Evolutionary conservation across 1,284 basidiomycete genomes (phyloP).

Genomic region (Ustilago nuda): DNA sequence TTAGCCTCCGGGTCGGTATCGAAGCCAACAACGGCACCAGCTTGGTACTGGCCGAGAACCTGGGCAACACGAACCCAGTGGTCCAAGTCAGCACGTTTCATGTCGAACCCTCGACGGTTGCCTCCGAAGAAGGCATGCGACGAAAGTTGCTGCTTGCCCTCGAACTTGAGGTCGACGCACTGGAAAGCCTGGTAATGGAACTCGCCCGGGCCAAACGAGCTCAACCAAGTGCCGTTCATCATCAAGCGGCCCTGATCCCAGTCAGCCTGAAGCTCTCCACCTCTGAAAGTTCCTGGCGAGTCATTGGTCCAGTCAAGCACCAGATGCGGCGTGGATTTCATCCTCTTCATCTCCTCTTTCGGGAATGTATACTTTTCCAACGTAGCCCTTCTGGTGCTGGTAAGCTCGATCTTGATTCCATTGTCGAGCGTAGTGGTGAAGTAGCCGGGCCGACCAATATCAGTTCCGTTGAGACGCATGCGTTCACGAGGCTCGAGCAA

Average conservation of each 20-base stretch:
- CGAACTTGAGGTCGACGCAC: constrained; percentile 53
- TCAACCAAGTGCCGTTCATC: constrained; percentile 56
- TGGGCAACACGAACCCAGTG: constrained; percentile 47
- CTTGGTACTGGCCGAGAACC: constrained; percentile 52
- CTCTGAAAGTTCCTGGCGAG: constrained; percentile 53
- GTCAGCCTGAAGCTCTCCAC: constrained; percentile 51
- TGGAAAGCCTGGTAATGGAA: constrained; percentile 52
- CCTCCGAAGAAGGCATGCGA: constrained; percentile 56
- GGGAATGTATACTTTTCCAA: constrained; percentile 60
- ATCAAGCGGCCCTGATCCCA: constrained; percentile 42
- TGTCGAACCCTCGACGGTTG: constrained; percentile 53
- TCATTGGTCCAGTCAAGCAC: constrained; percentile 65
- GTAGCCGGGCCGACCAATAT: constrained; percentile 58
- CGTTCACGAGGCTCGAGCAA: constrained; percentile 54
- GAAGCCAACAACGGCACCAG: constrained; percentile 54
- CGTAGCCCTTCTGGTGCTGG: constrained; percentile 55
- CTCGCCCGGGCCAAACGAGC: constrained; percentile 49
- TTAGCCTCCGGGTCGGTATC: constrained; percentile 9
- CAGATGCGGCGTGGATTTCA: constrained; percentile 41
- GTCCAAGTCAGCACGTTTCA: constrained; percentile 42
- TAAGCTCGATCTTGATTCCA: constrained; percentile 57
- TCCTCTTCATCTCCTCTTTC: constrained; percentile 21
- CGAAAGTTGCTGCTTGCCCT: constrained; percentile 51
- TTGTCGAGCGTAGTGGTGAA: constrained; percentile 60
- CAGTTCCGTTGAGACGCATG: constrained; percentile 37